Percentiles rank a stretch among this genome's conserved stretches.
These are phyloP conservation scores for Brasilioporus rufonigricans DNA, from an alignment of 768 basidiomycete species.

Conservation along the genomic window DNA sequence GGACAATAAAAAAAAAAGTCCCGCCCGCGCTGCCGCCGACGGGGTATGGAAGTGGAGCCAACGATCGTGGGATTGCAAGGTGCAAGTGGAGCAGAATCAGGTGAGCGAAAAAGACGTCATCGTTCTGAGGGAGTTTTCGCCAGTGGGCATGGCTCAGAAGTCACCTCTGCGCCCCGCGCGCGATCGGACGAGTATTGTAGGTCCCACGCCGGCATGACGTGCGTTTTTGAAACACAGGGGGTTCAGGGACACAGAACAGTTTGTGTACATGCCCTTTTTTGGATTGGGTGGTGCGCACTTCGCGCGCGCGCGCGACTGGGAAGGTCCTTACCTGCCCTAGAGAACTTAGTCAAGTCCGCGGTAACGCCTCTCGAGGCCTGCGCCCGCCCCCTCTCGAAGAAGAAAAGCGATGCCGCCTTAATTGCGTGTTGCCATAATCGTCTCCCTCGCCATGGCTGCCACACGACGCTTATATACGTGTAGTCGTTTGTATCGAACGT, in stretches of 20 bases:
- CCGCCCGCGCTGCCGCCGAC: slow-evolving; percentile 12
- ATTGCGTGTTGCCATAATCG: slow-evolving; percentile 25
- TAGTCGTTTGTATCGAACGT: slow-evolving; percentile 4
- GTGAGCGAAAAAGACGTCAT: neutral
- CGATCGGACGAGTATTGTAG: neutral
- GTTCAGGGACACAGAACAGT: neutral
- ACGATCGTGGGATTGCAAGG: neutral
- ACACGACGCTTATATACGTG: neutral
- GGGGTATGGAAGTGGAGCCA: neutral
- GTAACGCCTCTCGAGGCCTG: slow-evolving; percentile 11
- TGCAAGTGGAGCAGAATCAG: neutral
- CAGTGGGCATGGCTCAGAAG: neutral
- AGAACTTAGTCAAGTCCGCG: slow-evolving; percentile 11
- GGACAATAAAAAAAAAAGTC: neutral
- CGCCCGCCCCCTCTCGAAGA: neutral
- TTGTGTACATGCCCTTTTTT: neutral
- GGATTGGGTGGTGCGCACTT: neutral
- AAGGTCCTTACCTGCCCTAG: neutral
- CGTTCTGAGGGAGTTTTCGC: neutral
- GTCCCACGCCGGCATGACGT: neutral
- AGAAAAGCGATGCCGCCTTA: slow-evolving; percentile 24
- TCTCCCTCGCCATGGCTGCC: slow-evolving; percentile 10
- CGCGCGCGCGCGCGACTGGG: neutral
- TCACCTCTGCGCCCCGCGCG: neutral
- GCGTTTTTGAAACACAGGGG: slow-evolving; percentile 12